Evolutionary conservation across 1,139 yeast genomes (phyloP).

Genomic region (Kluyveromyces sp.): DNA sequence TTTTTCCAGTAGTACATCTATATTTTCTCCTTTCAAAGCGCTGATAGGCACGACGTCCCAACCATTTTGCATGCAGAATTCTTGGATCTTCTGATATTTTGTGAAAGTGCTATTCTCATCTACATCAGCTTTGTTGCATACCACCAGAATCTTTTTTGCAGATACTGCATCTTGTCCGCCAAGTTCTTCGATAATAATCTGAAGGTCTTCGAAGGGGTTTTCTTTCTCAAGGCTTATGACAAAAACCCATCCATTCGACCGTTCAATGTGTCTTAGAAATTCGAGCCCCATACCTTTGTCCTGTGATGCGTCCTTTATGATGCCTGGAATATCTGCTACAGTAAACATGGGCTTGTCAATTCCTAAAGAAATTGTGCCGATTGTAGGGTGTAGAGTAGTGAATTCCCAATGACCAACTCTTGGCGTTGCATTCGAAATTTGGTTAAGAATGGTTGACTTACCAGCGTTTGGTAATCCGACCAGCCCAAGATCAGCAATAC

Average conservation of each 20-base stretch:
- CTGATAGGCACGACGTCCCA: conserved; percentile 85
- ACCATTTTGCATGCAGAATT: conserved; percentile 36
- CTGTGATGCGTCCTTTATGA: conserved; percentile 75
- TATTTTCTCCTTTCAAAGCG: conserved; percentile 64
- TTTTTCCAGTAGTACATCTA: conserved; percentile 57
- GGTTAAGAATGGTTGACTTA: conserved; percentile 77
- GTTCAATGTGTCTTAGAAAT: conserved; percentile 82
- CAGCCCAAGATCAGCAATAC: conserved; percentile 85
- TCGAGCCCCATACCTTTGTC: conserved; percentile 93
- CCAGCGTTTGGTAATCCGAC: conserved; percentile 98
- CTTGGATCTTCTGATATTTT: conserved; percentile 37
- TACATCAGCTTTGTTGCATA: conserved; percentile 89
- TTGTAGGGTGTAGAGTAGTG: conserved; percentile 85
- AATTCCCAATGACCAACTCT: conserved; percentile 96
- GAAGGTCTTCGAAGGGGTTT: conserved; percentile 59
- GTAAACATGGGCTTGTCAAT: conserved; percentile 72
- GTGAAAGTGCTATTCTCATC: conserved; percentile 30
- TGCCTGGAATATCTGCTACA: conserved; percentile 97
- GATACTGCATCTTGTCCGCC: conserved; percentile 48
- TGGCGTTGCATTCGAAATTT: conserved; percentile 88
- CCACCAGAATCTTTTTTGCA: conserved; percentile 59
- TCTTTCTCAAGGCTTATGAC: conserved; percentile 65
- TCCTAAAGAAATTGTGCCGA: conserved; percentile 73
- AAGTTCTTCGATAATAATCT: conserved; percentile 58
- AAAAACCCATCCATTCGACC: conserved; percentile 84